Evolutionary conservation across 2,329 filamentous ascomycete genomes (phyloP).

Genomic region (Emmonsia crescens): DNA sequence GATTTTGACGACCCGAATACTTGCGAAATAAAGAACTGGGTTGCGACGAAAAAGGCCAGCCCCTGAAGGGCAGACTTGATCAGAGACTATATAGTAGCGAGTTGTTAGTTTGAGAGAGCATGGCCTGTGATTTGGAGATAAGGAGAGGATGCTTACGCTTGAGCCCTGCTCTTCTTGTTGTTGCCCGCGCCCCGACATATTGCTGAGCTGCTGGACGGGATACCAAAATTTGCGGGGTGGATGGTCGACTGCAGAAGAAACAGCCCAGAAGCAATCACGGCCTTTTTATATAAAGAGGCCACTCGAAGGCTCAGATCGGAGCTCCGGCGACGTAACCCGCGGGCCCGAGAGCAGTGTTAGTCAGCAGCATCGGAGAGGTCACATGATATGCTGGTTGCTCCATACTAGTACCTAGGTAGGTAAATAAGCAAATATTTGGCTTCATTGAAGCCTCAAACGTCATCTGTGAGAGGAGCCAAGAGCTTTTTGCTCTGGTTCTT

Average conservation of each 20-base stretch:
- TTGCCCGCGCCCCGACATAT: conserved; percentile 15
- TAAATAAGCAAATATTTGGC: too few relatives aligned
- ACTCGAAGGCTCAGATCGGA: background rate
- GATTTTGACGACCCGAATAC: conserved; percentile 35
- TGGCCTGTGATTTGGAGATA: background rate
- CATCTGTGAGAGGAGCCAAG: too few relatives aligned
- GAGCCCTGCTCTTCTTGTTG: conserved; percentile 21
- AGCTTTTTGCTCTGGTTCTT: too few relatives aligned
- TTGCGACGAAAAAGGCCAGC: conserved; percentile 48
- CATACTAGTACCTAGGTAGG: too few relatives aligned
- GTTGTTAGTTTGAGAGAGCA: conserved; percentile 15
- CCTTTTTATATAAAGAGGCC: background rate
- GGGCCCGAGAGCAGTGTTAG: too few relatives aligned
- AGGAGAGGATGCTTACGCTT: conserved; percentile 17
- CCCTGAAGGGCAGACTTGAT: conserved; percentile 42
- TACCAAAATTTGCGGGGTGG: background rate
- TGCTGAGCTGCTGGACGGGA: background rate
- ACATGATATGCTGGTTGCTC: background rate
- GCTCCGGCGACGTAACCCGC: background rate
- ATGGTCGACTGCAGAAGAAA: background rate
- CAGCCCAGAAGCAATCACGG: background rate
- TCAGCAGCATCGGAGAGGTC: too few relatives aligned
- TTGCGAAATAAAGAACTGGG: conserved; percentile 47
- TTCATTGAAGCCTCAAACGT: too few relatives aligned
- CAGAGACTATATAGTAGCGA: conserved; percentile 24